Percentiles rank a stretch among this genome's conserved stretches.
Conservation (phyloP, 129 eudicot genomes). For the Flaveria robusta region DNA sequence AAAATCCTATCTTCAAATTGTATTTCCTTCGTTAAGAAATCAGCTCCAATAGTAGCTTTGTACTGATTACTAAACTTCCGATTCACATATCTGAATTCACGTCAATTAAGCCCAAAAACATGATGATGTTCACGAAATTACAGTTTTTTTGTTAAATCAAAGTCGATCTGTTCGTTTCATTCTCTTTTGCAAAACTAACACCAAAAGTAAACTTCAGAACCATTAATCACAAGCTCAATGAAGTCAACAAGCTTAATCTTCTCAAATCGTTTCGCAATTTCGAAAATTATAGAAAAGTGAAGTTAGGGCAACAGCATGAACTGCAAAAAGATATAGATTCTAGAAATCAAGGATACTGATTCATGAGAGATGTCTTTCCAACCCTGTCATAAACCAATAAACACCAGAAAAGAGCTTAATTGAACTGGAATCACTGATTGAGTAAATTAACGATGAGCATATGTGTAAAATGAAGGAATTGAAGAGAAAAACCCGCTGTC, state of each 20-base stretch:
- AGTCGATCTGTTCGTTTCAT: not conserved
- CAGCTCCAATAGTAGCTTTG: constrained; percentile 61
- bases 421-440: constrained; percentile 19
- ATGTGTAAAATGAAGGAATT: not conserved
- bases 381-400: constrained; percentile 48
- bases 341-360: constrained; percentile 56
- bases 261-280: too few relatives aligned
- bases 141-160: too few relatives aligned
- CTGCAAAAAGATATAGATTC: not conserved
- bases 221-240: not conserved
- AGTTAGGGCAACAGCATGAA: constrained; percentile 21
- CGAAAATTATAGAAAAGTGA: not conserved
- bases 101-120: constrained; percentile 28
- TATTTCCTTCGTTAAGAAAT: constrained; percentile 53
- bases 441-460: not conserved
- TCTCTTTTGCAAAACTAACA: not conserved
- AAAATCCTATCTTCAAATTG: constrained; percentile 54
- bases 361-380: constrained; percentile 70
- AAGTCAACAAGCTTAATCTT: not conserved
- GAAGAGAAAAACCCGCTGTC: constrained; percentile 61
- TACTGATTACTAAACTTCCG: constrained; percentile 56
- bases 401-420: constrained; percentile 28
- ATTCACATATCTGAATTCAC: constrained; percentile 47
- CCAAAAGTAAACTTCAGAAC: not conserved
- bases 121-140: too few relatives aligned